These are phyloP conservation scores for Pseudogymnoascus sp. DNA, from an alignment of 2,329 filamentous ascomycete genomes.

Conservation along the genomic window DNA sequence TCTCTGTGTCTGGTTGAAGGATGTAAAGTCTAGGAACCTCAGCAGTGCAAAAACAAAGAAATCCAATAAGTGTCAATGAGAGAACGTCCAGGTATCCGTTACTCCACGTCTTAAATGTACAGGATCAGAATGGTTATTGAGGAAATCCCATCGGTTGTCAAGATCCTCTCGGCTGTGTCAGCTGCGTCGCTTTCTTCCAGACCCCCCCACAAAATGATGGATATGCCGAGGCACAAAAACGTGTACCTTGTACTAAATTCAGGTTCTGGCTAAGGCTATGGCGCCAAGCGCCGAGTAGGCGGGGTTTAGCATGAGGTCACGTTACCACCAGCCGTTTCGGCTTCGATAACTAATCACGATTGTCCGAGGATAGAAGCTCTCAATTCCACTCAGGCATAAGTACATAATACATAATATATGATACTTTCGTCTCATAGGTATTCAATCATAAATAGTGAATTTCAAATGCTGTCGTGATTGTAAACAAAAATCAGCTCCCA, in stretches of 20 bases:
- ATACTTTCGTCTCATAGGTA: neutral
- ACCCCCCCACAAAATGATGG: neutral
- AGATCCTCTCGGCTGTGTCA: neutral
- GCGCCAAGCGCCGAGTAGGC: neutral
- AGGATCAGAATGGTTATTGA: neutral
- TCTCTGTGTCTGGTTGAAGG: neutral
- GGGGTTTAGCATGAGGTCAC: neutral
- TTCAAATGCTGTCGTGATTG: neutral
- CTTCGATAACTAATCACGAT: slow-evolving; percentile 25
- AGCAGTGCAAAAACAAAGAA: neutral
- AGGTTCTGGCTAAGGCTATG: neutral
- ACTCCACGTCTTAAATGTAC: slow-evolving; percentile 1
- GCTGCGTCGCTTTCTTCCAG: neutral
- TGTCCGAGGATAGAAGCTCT: neutral
- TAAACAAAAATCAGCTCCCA: neutral
- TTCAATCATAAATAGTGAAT: neutral
- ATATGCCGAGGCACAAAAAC: neutral
- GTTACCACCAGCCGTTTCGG: slow-evolving; percentile 33
- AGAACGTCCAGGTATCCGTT: neutral
- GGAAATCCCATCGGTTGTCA: slow-evolving; percentile 1
- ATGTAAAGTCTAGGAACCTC: neutral
- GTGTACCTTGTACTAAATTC: neutral
- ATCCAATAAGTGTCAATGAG: neutral
- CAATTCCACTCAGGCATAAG: neutral
- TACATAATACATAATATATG: neutral